phyloP scores from a whole-genome alignment of 495 filamentous ascomycete genomes.

The Aspergillus ellipticus region DNA sequence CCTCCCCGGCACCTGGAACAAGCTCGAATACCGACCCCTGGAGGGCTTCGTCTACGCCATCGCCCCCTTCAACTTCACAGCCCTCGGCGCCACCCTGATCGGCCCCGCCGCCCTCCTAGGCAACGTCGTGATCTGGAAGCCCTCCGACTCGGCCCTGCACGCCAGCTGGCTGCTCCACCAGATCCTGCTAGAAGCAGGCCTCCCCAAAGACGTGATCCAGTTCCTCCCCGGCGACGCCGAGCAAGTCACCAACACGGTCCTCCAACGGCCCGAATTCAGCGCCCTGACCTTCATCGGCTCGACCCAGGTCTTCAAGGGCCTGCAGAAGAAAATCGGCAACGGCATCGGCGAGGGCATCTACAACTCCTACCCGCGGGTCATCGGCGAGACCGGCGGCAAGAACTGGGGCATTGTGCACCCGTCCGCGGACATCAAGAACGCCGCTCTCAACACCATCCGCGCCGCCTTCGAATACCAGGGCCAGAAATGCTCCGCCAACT shows the following conservation, averaged over 20 bases:
- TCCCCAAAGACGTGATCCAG: constrained; percentile 75
- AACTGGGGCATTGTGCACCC: constrained; percentile 79
- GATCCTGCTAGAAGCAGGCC: constrained; percentile 76
- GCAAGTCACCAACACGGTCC: constrained; percentile 64
- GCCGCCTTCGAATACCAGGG: constrained; percentile 87
- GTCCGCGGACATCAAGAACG: constrained; percentile 69
- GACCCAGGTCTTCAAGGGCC: constrained; percentile 68
- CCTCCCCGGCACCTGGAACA: constrained; percentile 61
- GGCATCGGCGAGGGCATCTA: constrained; percentile 66
- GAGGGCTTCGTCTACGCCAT: constrained; percentile 85
- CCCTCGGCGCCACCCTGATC: constrained; percentile 74
- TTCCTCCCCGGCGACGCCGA: constrained; percentile 76
- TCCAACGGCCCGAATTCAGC: constrained; percentile 64
- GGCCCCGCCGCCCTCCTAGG: constrained; percentile 69
- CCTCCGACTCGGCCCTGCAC: constrained; percentile 70
- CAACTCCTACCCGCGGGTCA: constrained; percentile 69
- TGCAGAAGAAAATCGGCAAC: constrained; percentile 68
- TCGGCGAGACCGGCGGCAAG: constrained; percentile 85
- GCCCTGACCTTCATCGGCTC: constrained; percentile 78
- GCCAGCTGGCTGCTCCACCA: constrained; percentile 73
- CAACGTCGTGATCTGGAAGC: constrained; percentile 86
- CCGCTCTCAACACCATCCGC: constrained; percentile 71
- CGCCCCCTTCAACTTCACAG: constrained; percentile 87
- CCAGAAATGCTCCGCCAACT: constrained; percentile 83
- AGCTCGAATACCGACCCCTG: constrained; percentile 71